Conservation (phyloP, 192 early-diverging fungal species). For the Linnemannia zychae region DNA sequence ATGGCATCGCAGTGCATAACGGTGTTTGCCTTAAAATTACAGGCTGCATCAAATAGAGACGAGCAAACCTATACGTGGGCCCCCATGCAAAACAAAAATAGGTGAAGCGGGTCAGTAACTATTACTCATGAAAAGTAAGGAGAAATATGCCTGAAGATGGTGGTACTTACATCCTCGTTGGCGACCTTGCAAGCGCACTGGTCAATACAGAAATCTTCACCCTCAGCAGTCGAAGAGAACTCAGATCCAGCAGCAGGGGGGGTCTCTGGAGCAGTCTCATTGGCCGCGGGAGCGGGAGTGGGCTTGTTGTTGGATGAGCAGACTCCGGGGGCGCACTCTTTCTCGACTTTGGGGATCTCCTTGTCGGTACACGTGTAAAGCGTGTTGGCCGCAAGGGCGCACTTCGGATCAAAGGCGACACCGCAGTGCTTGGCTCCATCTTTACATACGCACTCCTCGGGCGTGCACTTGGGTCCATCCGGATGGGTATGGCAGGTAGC, state of each 20-base stretch:
- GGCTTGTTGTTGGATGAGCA: not conserved
- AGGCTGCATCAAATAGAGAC: not conserved
- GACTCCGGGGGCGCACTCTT: not conserved
- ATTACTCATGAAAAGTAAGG: not conserved
- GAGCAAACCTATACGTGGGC: slow-evolving; percentile 12
- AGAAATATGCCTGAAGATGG: not conserved
- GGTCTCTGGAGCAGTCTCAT: not conserved
- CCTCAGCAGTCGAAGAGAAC: too few species aligned
- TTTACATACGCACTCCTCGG: slow-evolving; percentile 7
- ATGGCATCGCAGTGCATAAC: not conserved
- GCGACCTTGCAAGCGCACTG: slow-evolving; percentile 16
- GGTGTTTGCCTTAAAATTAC: not conserved
- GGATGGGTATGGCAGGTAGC: not conserved
- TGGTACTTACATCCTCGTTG: not conserved
- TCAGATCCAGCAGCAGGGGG: too few species aligned
- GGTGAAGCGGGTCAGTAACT: too few species aligned
- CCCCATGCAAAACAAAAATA: too few species aligned
- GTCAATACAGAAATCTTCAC: not conserved
- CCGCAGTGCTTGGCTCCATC: not conserved
- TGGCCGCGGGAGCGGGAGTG: not conserved
- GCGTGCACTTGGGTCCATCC: not conserved
- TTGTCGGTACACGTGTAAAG: not conserved
- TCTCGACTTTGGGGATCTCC: not conserved
- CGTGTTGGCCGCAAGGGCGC: not conserved
- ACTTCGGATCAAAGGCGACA: not conserved